phyloP scores from a whole-genome alignment of 495 filamentous ascomycete species.

The Endocarpon pusillum region DNA sequence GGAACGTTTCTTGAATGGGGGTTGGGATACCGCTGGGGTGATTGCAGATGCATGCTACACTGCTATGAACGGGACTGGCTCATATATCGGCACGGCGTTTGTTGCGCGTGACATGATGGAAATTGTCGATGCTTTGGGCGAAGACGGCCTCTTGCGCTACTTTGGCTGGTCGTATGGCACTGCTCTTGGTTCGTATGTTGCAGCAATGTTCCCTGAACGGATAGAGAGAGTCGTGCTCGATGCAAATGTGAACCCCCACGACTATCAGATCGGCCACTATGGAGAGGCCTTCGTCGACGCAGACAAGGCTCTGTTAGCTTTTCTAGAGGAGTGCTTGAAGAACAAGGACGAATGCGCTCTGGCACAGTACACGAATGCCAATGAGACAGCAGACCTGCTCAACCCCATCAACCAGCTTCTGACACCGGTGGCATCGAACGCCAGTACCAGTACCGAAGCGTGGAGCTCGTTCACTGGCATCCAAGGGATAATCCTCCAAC shows the following conservation, averaged over 20 bases:
- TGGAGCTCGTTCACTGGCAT: neutral
- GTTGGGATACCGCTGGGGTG: neutral
- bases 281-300: constrained; percentile 13
- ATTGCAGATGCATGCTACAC: constrained; percentile 4
- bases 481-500: neutral
- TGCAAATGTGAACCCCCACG: constrained; percentile 22
- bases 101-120: constrained; percentile 26
- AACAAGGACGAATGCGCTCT: constrained; percentile 15
- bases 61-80: constrained; percentile 7
- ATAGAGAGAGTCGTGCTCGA: constrained; percentile 25
- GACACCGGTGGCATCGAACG: neutral
- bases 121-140: constrained; percentile 23
- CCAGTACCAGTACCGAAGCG: neutral
- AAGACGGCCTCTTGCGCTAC: constrained; percentile 27
- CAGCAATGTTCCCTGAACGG: constrained; percentile 29
- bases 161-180: constrained; percentile 31
- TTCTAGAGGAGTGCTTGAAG: constrained; percentile 17
- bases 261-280: constrained; percentile 15
- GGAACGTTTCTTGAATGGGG: neutral
- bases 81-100: constrained; percentile 21
- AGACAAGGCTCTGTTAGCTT: constrained; percentile 16
- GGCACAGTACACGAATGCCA: constrained; percentile 4
- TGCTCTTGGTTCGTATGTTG: constrained; percentile 21
- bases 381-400: neutral
- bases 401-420: neutral